A percentile compares a stretch with the other conserved stretches of the same genome.
Conservation (phyloP, 2,329 filamentous ascomycete species). For the Dactylellina drechsleri region DNA sequence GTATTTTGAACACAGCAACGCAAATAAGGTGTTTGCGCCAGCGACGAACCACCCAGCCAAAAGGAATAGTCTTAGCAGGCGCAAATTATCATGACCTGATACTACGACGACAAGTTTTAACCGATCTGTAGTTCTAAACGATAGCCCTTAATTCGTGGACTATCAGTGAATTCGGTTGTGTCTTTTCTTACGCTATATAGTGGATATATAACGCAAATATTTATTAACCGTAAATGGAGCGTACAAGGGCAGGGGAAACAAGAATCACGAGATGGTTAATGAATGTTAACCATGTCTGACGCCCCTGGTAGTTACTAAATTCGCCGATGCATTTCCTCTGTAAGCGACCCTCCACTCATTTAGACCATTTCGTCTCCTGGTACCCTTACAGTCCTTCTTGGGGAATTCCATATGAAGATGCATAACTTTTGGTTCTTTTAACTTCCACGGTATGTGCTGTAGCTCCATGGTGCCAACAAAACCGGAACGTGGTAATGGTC, state of each 20-base stretch:
- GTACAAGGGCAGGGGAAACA: not conserved
- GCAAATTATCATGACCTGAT: too few relatives aligned
- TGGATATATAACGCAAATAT: not conserved
- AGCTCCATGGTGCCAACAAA: slow-evolving; percentile 80
- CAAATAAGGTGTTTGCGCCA: too few relatives aligned
- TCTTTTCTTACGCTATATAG: slow-evolving; percentile 2
- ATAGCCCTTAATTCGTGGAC: not conserved
- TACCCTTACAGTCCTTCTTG: too few relatives aligned
- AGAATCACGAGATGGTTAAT: not conserved
- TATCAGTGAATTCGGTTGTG: not conserved
- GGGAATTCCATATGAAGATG: too few relatives aligned
- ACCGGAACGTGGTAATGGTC: slow-evolving; percentile 84
- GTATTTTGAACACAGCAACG: too few relatives aligned
- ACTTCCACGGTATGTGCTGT: slow-evolving; percentile 82
- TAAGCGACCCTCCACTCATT: too few relatives aligned
- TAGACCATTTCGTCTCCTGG: too few relatives aligned
- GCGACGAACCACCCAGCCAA: too few relatives aligned
- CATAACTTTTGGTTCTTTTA: slow-evolving; percentile 61
- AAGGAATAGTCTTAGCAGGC: too few relatives aligned
- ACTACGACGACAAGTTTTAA: too few relatives aligned
- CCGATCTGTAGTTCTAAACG: not conserved
- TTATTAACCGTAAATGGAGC: not conserved
- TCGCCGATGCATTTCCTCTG: not conserved
- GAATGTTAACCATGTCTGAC: too few relatives aligned
- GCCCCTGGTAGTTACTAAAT: not conserved